Evolutionary conservation across 305 asterid genomes (phyloP).

Genomic region (Stenogyne calaminthoides): DNA sequence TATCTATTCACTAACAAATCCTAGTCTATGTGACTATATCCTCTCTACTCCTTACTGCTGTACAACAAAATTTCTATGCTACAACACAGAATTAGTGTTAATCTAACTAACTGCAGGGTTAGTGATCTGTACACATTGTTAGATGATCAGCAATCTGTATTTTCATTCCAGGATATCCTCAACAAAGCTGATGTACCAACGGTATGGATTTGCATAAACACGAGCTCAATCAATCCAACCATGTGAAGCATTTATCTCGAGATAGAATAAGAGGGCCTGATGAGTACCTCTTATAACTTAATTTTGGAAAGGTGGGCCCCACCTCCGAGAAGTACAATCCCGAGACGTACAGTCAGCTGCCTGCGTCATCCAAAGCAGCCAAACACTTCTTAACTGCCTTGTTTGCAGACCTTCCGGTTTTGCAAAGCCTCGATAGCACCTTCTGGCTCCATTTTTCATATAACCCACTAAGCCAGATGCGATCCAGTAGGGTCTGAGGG

Average conservation of each 20-base stretch:
- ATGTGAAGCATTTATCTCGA: conserved; percentile 30
- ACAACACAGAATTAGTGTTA: conserved; percentile 59
- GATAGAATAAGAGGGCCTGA: conserved; percentile 25
- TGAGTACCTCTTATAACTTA: conserved; percentile 23
- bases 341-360: conserved; percentile 21
- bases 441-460: conserved; percentile 27
- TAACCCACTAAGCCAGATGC: conserved; percentile 28
- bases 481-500: conserved; percentile 32
- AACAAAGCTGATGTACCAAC: conserved; percentile 22
- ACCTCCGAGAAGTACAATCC: conserved; percentile 32
- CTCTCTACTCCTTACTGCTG: conserved; percentile 43
- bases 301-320: conserved; percentile 24
- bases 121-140: conserved; percentile 46
- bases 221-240: conserved; percentile 25
- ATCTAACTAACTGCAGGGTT: conserved; percentile 50
- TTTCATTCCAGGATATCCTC: conserved; percentile 34
- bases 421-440: conserved; percentile 39
- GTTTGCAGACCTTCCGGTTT: conserved; percentile 35
- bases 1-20: conserved; percentile 35
- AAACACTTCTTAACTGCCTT: conserved; percentile 21
- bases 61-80: conserved; percentile 64
- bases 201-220: conserved; percentile 30
- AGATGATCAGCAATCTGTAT: conserved; percentile 36
- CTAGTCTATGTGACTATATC: conserved; percentile 27
- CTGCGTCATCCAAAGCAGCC: conserved; percentile 37